Base-by-base conservation (phyloP, 805 yeast species). In the Candida golubevii region DNA sequence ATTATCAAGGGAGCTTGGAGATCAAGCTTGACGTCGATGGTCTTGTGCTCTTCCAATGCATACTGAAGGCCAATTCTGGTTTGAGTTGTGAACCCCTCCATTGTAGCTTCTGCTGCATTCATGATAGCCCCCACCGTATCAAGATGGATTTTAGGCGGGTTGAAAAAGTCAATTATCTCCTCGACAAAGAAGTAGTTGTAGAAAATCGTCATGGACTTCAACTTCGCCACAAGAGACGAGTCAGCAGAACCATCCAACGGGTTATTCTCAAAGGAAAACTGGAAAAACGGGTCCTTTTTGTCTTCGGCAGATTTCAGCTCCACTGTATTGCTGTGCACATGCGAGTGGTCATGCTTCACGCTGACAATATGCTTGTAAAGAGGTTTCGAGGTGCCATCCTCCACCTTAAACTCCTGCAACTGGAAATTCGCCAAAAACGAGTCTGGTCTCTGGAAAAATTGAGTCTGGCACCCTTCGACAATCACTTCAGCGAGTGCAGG, bases 71-170 rank as follows among this genome's bases (percentile, higher is more conserved):
- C 98, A 49, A 93, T 75, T 56, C 97, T 73, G 0, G 98, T 93
- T 60, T 89, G 96, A 26, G 82, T 73, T 0, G 97, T 83, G 50
- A 93, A 71, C 1, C 95, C 97, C 57, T 89, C 97, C 46, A 93
- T 85, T 0, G 97, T 90, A 0, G 90, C 87, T 49, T 90, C 96
- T 0, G 99, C 99, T 1, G 97, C 98, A 62, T 80, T 83, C 79
- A 93, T 79, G 26, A 95, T 79, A 8, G 93, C 93, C 32, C 89
- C 91, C 18, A 93, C 80, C 0, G 97, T 89, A 57, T 90, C 96
- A 44, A 82, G 71, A 55, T 90, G 95, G 26, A 80, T 80, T 47
- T 80, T 81, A 15, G 97, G 96, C 1, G 97, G 96, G 38, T 77
- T 81, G 71, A 93, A 93, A 57, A 95, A 91, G 46, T 62, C 66